These are phyloP conservation scores for Falciphora oryzae DNA, from an alignment of 2,329 filamentous ascomycete species.

Conservation along the genomic window DNA sequence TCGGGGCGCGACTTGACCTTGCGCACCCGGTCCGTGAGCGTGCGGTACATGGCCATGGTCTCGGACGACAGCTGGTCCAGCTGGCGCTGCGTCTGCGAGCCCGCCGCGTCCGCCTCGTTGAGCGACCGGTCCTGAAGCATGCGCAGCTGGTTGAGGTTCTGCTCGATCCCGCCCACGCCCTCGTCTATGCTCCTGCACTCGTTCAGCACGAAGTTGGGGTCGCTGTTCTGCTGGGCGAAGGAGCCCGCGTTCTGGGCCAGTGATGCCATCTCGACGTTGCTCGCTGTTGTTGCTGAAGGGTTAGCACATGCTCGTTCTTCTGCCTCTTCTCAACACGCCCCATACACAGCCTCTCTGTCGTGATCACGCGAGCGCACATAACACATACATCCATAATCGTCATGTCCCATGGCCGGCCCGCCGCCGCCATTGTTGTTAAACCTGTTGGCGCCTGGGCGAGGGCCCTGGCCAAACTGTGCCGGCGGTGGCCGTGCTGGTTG, in stretches of 20 bases:
- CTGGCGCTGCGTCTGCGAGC: constrained; percentile 59
- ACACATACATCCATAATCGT: constrained; percentile 31
- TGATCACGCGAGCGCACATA: not conserved
- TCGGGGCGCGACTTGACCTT: constrained; percentile 77
- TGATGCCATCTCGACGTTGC: constrained; percentile 66
- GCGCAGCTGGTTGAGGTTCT: constrained; percentile 65
- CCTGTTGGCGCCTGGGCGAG: constrained; percentile 20
- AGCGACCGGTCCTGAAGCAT: constrained; percentile 66
- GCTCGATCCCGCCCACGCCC: constrained; percentile 68
- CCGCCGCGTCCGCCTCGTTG: constrained; percentile 65
- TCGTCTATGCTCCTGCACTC: constrained; percentile 76
- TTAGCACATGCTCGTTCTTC: not conserved
- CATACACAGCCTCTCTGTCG: not conserved
- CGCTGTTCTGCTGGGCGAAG: constrained; percentile 34
- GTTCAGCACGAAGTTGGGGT: constrained; percentile 76
- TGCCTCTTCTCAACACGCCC: not conserved
- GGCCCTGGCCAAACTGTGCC: constrained; percentile 24
- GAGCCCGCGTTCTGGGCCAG: constrained; percentile 47
- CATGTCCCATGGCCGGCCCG: constrained; percentile 25
- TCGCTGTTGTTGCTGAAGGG: constrained; percentile 22
- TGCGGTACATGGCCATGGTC: constrained; percentile 78
- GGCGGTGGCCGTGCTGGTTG: constrained; percentile 22
- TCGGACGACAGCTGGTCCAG: constrained; percentile 70
- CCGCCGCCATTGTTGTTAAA: constrained; percentile 14
- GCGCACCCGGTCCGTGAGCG: constrained; percentile 72